A percentile compares a stretch with the other conserved stretches of the same genome.
Conservation (phyloP, 495 filamentous ascomycete genomes). For the Aspergillus bertholletiae region DNA sequence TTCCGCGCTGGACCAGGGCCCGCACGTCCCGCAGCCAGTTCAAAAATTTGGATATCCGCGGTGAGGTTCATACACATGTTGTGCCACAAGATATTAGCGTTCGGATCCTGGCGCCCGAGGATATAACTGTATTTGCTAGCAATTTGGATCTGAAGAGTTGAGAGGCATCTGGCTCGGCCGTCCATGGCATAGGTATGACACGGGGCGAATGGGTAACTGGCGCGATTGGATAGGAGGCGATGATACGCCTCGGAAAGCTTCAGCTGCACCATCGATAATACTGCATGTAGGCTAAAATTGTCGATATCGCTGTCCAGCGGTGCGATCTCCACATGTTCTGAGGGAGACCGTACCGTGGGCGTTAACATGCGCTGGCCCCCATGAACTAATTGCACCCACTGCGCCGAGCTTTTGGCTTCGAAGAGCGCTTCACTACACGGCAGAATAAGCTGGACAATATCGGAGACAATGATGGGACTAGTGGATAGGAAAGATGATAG, state of each 20-base stretch:
- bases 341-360: constrained; percentile 36
- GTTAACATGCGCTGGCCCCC: constrained; percentile 36
- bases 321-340: constrained; percentile 36
- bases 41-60: constrained; percentile 49
- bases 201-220: constrained; percentile 40
- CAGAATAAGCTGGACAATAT: constrained; percentile 45
- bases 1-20: constrained; percentile 42
- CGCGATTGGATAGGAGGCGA: constrained; percentile 40
- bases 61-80: constrained; percentile 51
- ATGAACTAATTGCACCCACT: constrained; percentile 45
- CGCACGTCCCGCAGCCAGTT: constrained; percentile 45
- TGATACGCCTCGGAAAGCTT: constrained; percentile 45
- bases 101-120: constrained; percentile 41
- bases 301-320: constrained; percentile 32
- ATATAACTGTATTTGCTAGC: constrained; percentile 36
- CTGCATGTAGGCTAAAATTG: constrained; percentile 35
- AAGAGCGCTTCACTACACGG: constrained; percentile 47
- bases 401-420: constrained; percentile 38
- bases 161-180: constrained; percentile 36
- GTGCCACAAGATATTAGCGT: constrained; percentile 48
- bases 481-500: constrained; percentile 47
- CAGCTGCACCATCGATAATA: constrained; percentile 40
- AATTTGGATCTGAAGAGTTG: constrained; percentile 38
- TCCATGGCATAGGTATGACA: constrained; percentile 46
- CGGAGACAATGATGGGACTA: constrained; percentile 44